Evolutionary conservation across 1,284 basidiomycete species (phyloP).

Genomic region (Anthracocystis panici-leucophaei): DNA sequence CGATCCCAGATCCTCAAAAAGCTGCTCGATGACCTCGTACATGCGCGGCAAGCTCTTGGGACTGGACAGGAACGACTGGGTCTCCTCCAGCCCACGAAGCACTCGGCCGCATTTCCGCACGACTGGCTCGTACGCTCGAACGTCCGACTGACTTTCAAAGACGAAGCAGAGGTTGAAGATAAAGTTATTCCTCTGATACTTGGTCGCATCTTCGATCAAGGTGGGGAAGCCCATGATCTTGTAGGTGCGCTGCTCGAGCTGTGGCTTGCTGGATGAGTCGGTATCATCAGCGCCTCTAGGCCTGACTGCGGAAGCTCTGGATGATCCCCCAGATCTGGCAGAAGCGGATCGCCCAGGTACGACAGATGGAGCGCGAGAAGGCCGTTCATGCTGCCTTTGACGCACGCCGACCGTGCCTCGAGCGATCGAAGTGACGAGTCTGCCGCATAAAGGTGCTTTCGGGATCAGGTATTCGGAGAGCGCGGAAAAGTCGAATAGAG

Average conservation of each 20-base stretch:
- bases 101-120: slow-evolving; percentile 94
- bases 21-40: slow-evolving; percentile 89
- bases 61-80: slow-evolving; percentile 86
- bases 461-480: slow-evolving; percentile 96
- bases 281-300: slow-evolving; percentile 4
- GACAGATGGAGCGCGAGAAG: slow-evolving; percentile 21
- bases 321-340: slow-evolving; percentile 19
- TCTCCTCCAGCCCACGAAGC: slow-evolving; percentile 87
- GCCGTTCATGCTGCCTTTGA: slow-evolving; percentile 5
- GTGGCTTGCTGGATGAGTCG: slow-evolving; percentile 2
- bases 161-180: slow-evolving; percentile 93
- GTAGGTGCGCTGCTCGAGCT: slow-evolving; percentile 46
- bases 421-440: slow-evolving; percentile 77
- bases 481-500: slow-evolving; percentile 89
- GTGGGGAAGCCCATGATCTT: slow-evolving; percentile 66
- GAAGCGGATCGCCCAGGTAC: slow-evolving; percentile 22
- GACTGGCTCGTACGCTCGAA: slow-evolving; percentile 94
- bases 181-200: slow-evolving; percentile 74
- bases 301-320: slow-evolving; percentile 22
- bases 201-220: slow-evolving; percentile 55
- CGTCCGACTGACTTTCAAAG: slow-evolving; percentile 85
- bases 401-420: slow-evolving; percentile 21
- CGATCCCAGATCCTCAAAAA: slow-evolving; percentile 96
- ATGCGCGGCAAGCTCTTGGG: slow-evolving; percentile 79
- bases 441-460: slow-evolving; percentile 84